These are phyloP conservation scores for Hemisphaericaspora xylanilytica DNA, from an alignment of 1,139 yeast species.

Conservation along the genomic window DNA sequence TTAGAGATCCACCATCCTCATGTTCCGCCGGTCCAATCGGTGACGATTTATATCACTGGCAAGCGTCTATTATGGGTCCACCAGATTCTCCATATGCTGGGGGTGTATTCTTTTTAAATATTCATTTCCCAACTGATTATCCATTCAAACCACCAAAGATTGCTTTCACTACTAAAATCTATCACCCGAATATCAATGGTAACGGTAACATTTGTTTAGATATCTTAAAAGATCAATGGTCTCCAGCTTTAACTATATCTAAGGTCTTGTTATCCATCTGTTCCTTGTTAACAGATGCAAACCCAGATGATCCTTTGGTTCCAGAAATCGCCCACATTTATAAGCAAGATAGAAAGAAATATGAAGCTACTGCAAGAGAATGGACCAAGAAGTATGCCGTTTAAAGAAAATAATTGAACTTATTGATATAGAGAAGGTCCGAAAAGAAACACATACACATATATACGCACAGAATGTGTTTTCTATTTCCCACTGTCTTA, in stretches of 20 bases:
- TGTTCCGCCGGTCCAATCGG: conserved; percentile 99
- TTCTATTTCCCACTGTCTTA: not conserved
- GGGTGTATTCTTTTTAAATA: conserved; percentile 86
- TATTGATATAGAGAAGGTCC: not conserved
- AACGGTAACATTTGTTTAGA: conserved; percentile 87
- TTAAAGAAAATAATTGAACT: conserved; percentile 26
- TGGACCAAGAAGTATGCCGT: conserved; percentile 99
- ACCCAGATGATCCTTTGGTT: conserved; percentile 98
- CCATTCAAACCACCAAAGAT: conserved; percentile 95
- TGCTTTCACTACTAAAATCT: conserved; percentile 84
- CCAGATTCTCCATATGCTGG: conserved; percentile 92
- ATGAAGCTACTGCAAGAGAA: conserved; percentile 96
- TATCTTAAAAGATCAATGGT: conserved; percentile 86
- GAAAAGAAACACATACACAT: not conserved
- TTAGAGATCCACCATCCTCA: conserved; percentile 96
- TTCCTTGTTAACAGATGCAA: conserved; percentile 92
- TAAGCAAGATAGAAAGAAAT: conserved; percentile 90
- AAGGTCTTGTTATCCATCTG: conserved; percentile 87
- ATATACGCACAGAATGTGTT: not conserved
- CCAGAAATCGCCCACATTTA: conserved; percentile 98
- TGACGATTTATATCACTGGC: conserved; percentile 95
- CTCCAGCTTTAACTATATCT: conserved; percentile 86
- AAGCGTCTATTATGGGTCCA: conserved; percentile 96
- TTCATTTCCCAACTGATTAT: conserved; percentile 93
- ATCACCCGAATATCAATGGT: conserved; percentile 87